Evolutionary conservation across 306 rosid genomes (phyloP), one percentile per base, ranked within the genome.

Genomic region (Pueraria montana): DNA sequence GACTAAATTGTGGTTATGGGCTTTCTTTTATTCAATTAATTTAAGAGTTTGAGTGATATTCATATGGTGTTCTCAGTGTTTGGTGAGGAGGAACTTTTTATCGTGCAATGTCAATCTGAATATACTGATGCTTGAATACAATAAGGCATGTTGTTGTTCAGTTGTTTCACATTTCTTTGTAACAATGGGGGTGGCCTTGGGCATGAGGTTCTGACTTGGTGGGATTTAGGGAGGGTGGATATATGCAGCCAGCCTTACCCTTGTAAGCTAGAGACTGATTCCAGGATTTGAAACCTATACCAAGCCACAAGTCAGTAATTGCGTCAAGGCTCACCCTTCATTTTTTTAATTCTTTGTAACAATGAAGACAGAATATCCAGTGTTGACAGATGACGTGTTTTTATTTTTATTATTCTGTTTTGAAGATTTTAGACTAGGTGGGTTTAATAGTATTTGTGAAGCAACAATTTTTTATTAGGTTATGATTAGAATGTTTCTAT

Each of bases 401-500:
- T 80, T 18, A 43, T 21, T 46, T 64, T 49, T 66, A 1, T 42
- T 42, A 9, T 59, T 61, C 67, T 59, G 26, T 52, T 56, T 82
- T 68, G 72, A 74, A 40, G 34, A 11, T 38, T 73, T 40, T 38
- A 32, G 62, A 40, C 52, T 61, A 26, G 21, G 56, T 53, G 73
- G 50, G 59, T 45, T 80, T 68, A 18, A 71, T 69, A 59, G 38
- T 40, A 53, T 43, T 71, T 61, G 26, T 42, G 43, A 81, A 74
- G 61, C 21, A 78, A 61, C 67, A 50, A 40, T 26, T 55, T 32
- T 69, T 67, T n/a, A 79, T 71, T 18, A 79, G 68, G 72, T 78
- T 73, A 65, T 88, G 77, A 84, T 79, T 48, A 65, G 26, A 79
- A 49, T 56, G 30, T 85, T 77, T 76, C 80, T 50, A 65, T 77